Base-by-base conservation (phyloP, 2,329 filamentous ascomycete genomes). In the Diaporthe ampelina region DNA sequence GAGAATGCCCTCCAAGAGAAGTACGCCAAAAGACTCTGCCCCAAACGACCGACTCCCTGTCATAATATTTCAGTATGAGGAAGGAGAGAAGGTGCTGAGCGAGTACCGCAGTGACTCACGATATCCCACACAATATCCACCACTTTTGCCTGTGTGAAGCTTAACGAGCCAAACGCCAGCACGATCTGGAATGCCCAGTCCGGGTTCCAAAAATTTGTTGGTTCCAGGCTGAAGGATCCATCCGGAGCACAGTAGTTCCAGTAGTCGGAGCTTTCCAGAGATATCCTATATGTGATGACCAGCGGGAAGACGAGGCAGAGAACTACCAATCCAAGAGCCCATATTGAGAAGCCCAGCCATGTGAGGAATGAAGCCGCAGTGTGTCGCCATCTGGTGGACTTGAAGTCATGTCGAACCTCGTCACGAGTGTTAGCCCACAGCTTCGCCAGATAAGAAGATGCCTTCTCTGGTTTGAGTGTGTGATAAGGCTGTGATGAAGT, bases 91-190 rank as follows among this genome's bases (percentile, higher is more conserved):
- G 17, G n/a, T n/a, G 11, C 15, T 19, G 3, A n/a, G 5, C 17
- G 4, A 21, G 8, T 29, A 17, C 21, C 19, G 11, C 7, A 19
- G n/a, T 3, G 32, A 73, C 78, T 75, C 68, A 81, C 80, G 52
- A 81, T 63, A 63, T 81, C 77, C 78, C 77, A 80, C 4, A 72
- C 75, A n/a, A 81, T 73, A 67, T 81, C 79, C 72, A 81, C 77
- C 7, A 78, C 67, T 40, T 81, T 81, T 5, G 77, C 80, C 26
- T 77, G 57, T 3, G 79, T 76, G 70, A 81, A 81, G 17, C 40
- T 76, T 11, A 80, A 69, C 1, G 67, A 45, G 0, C 79, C 79
- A 59, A 78, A 77, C 0, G 50, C 75, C 19, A 78, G 24, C 21
- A 75, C 77, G 24, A 79, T 77, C 9, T 79, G 74, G 58, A 79